Conservation (phyloP, 2,329 filamentous ascomycete species). For the Tympanopsis confertula region DNA sequence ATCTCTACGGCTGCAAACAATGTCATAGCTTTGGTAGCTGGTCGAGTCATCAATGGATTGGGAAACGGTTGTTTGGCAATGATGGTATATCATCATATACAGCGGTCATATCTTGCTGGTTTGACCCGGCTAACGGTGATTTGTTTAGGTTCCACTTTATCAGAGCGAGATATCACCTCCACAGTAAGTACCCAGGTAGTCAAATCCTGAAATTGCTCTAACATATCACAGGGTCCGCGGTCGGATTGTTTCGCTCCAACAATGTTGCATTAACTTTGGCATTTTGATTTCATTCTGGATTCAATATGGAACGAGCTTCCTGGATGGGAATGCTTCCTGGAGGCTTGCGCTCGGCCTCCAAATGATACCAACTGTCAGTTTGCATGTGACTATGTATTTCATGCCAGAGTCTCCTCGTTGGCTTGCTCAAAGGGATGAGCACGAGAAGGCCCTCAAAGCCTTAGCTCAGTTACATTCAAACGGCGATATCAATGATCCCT, state of each 20-base stretch:
- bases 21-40: conserved; percentile 11
- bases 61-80: conserved; percentile 6
- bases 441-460: conserved; percentile 5
- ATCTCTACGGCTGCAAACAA: conserved; percentile 10
- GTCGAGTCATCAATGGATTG: conserved; percentile 14
- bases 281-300: conserved; percentile 10
- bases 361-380: not conserved
- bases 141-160: conserved; percentile 3
- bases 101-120: not conserved
- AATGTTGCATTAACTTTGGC: conserved; percentile 11
- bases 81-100: conserved; percentile 3
- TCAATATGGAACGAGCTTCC: not conserved
- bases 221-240: conserved; percentile 8
- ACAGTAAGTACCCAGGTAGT: conserved; percentile 3
- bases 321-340: not conserved
- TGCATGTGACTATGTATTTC: conserved; percentile 4
- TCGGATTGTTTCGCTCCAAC: conserved; percentile 10
- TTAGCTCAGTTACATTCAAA: conserved; percentile 2
- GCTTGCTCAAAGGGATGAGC: conserved; percentile 2
- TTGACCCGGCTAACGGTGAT: not conserved
- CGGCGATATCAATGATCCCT: conserved; percentile 4
- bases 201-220: not conserved
- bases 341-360: not conserved
- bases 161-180: conserved; percentile 4
- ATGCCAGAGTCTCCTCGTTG: conserved; percentile 3